These are phyloP conservation scores for Odontarrhena argentea DNA, from an alignment of 345 rosid genomes.

Conservation along the genomic window DNA sequence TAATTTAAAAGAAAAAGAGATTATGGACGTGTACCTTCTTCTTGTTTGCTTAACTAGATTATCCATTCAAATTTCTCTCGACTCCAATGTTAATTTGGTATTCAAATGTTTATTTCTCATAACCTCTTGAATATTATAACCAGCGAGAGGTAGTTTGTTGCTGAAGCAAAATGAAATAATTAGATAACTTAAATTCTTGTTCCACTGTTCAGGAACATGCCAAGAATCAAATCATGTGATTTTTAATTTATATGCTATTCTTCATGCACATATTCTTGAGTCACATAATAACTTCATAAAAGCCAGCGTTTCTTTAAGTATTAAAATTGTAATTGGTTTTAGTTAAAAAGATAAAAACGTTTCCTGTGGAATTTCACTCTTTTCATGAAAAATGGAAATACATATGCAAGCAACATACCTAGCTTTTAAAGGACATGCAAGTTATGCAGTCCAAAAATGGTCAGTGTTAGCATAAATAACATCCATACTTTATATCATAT, in stretches of 20 bases:
- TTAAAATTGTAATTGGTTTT: not conserved
- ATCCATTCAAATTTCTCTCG: conserved; percentile 27
- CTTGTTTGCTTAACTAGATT: conserved; percentile 33
- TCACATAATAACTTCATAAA: conserved; percentile 4
- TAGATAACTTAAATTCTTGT: conserved; percentile 29
- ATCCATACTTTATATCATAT: too few relatives aligned
- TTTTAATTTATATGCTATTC: conserved; percentile 23
- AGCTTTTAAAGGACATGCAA: too few relatives aligned
- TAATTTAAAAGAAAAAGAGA: not conserved
- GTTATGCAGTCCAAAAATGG: too few relatives aligned
- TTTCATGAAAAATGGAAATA: too few relatives aligned
- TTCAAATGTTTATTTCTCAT: conserved; percentile 15
- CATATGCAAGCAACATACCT: too few relatives aligned
- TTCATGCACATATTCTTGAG: conserved; percentile 26
- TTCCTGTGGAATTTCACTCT: too few relatives aligned
- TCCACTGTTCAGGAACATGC: conserved; percentile 34
- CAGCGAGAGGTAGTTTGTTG: conserved; percentile 2
- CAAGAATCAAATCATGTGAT: conserved; percentile 43
- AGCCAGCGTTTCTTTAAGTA: conserved; percentile 19
- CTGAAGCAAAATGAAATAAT: conserved; percentile 19
- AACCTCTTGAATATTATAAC: not conserved
- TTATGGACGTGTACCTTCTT: conserved; percentile 27
- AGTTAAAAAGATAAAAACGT: not conserved
- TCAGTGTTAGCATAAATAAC: too few relatives aligned
- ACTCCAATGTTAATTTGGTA: conserved; percentile 13